Base-by-base conservation (phyloP, 2,329 filamentous ascomycete species). In the Monilinia fructicola region DNA sequence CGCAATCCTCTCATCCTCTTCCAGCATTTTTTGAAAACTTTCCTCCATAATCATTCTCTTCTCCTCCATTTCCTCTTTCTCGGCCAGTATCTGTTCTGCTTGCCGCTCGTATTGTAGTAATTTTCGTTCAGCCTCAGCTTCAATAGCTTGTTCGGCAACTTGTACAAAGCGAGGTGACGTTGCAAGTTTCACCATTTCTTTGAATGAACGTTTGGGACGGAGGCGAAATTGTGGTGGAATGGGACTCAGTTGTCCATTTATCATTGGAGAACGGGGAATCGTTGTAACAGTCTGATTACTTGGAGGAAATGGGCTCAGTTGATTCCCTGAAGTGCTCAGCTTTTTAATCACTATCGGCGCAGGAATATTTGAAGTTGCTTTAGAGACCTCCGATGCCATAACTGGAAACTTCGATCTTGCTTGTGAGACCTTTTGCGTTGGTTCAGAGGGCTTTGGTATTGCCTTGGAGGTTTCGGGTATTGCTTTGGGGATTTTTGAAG, bases 21-120 rank as follows among this genome's bases (percentile, higher is more conserved):
- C 46, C 21, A 61, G 53, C 31, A 70, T 68, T n/a, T 55, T 67
- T 23, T 44, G 35, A 14, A 68, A 38, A 18, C 67, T 65, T 23
- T 71, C 68, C 28, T 65, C 11, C 65, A 71, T 71, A 9, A 54
- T 48, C 53, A 54, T 50, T 6, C 69, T 69, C 44, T 71, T 56
- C 2, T 66, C 31, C 21, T 71, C 69, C 68, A 71, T 71, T 42
- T 64, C 55, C 31, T 69, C 68, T 31, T 67, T 68, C 28, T 71
- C 67, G 0, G 67, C n/a, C 10, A 58, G 54, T 23, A 71, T 68
- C 26, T 60, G 42, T 31, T 68, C 67, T 14, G 60, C 64, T 35
- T 65, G 60, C 31, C 31, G 61, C 42, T 70, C 65, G 50, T 70
- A 69, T 35, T 69, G 60, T 18, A 65, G 40, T n/a, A 64, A 64